Base-by-base conservation (phyloP, 2,329 filamentous ascomycete species). In the Amauroascus niger region DNA sequence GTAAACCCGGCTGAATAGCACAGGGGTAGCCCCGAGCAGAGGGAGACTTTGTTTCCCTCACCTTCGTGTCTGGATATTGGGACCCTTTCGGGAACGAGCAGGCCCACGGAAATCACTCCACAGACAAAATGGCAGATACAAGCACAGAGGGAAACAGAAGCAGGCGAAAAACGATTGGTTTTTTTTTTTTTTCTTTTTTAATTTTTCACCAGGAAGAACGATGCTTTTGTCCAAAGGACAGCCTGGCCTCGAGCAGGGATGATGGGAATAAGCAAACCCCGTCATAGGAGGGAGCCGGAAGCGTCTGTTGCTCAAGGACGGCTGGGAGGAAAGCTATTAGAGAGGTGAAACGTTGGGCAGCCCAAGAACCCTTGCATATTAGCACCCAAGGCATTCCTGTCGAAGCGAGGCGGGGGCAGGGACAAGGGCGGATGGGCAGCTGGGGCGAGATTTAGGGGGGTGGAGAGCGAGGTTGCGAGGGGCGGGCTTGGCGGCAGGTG, bases 371-470 rank as follows among this genome's bases (percentile, higher is more conserved):
- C 51, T 35, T 53, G 51, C 16, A 46, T n/a, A n/a, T 52, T 46
- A 39, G 35, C 6, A 47, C 18, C 8, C 49, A 26, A 40, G 41
- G 51, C n/a, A 48, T 53, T n/a, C 51, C 51, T 37, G 51, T 53
- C 24, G 41, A 53, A 53, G 51, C 44, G 51, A 53, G 51, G 45
- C 24, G n/a, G 24, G 16, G 24, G 16, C 51, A 53, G 39, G 51
- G 51, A 53, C 51, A 44, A 49, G 48, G 11, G 51, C 16, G 14
- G 33, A 14, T 20, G 28, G 26, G 26, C n/a, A n/a, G 18, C 20
- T 9, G 30, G 20, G 7, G 20, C 6, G 30, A 11, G 50, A 28
- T 47, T n/a, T n/a, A n/a, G n/a, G n/a, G n/a, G n/a, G n/a, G n/a
- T n/a, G n/a, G n/a, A 41, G 32, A 20, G 30, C 20, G 41, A 40